Evolutionary conservation across 2,329 filamentous ascomycete genomes (phyloP), one percentile per base, ranked within the genome.

Genomic region (Curvularia eragrostidis): DNA sequence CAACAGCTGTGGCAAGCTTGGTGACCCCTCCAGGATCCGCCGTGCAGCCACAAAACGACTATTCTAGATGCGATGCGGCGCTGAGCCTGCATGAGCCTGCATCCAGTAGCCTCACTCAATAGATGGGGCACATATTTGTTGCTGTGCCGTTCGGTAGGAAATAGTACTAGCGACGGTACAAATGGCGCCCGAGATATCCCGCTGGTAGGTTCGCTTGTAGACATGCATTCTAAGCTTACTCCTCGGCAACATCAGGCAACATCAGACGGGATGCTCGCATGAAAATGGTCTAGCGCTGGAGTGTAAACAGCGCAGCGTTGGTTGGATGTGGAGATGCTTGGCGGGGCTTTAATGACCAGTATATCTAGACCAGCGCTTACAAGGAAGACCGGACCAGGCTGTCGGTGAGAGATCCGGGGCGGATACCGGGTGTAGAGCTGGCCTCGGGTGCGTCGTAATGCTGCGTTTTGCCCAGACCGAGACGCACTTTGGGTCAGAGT

Each of bases 111-210:
- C 52, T 58, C 36, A 54, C 30, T 24, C 42, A 32, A 49, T 52
- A 58, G 48, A 49, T 57, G 12, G 58, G 50, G 41, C 58, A 54
- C 19, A 38, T 43, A n/a, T 56, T 55, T 46, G 9, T 58, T 53
- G 21, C 58, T 43, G 30, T 58, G 54, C 15, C 10, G 19, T 43
- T 62, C 61, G 41, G 46, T 47, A 10, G 50, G 32, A 34, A 57
- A 59, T 47, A 52, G 57, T 38, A 54, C 24, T 12, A 64, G 51
- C 19, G 38, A 54, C n/a, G 19, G 43, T 50, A 44, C 47, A 44
- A 43, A 58, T 43, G 41, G 50, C 56, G 36, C 55, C 63, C 52
- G 63, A 60, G 28, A 62, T 60, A 46, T 64, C 56, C 54, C 51
- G 38, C 26, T 54, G 51, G 43, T 39, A 62, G 50, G 53, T 57